phyloP scores from a whole-genome alignment of 805 yeast genomes.

The Yarrowia phangngaensis region DNA sequence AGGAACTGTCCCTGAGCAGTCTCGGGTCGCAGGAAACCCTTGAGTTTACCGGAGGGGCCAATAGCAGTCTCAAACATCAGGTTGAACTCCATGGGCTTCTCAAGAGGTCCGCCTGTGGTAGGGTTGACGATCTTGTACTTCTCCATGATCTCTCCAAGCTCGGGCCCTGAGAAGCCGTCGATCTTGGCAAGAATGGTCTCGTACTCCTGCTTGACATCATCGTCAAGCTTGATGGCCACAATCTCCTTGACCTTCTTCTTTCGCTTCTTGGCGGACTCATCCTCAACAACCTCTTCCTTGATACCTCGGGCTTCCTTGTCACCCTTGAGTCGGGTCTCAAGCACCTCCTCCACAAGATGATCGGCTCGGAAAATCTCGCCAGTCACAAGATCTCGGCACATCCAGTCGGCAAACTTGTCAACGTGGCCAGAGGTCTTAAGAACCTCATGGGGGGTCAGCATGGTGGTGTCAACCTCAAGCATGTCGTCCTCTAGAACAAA shows the following conservation, averaged over 20 bases:
- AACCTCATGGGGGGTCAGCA: constrained; percentile 97
- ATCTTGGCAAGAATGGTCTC: constrained; percentile 81
- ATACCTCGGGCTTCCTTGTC: constrained; percentile 94
- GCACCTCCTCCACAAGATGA: constrained; percentile 95
- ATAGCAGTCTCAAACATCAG: constrained; percentile 98
- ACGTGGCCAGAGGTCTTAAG: constrained; percentile 98
- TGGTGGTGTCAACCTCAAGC: constrained; percentile 97
- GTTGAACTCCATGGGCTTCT: constrained; percentile 91
- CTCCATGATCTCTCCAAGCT: constrained; percentile 82
- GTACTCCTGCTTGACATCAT: constrained; percentile 70
- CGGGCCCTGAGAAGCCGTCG: constrained; percentile 91
- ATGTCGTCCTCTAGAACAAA: constrained; percentile 96
- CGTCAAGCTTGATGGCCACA: constrained; percentile 83
- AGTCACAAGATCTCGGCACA: constrained; percentile 91
- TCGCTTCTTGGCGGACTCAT: constrained; percentile 86
- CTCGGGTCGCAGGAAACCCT: constrained; percentile 96
- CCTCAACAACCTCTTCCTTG: constrained; percentile 65
- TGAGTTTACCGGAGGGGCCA: constrained; percentile 95
- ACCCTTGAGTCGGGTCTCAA: constrained; percentile 94
- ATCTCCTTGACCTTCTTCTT: constrained; percentile 89
- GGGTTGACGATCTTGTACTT: constrained; percentile 88
- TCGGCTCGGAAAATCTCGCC: constrained; percentile 99
- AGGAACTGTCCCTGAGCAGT: constrained; percentile 99
- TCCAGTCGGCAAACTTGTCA: constrained; percentile 98
- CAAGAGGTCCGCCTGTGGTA: constrained; percentile 77